phyloP scores from a whole-genome alignment of 306 rosid species.

The Lathyrus oleraceus region DNA sequence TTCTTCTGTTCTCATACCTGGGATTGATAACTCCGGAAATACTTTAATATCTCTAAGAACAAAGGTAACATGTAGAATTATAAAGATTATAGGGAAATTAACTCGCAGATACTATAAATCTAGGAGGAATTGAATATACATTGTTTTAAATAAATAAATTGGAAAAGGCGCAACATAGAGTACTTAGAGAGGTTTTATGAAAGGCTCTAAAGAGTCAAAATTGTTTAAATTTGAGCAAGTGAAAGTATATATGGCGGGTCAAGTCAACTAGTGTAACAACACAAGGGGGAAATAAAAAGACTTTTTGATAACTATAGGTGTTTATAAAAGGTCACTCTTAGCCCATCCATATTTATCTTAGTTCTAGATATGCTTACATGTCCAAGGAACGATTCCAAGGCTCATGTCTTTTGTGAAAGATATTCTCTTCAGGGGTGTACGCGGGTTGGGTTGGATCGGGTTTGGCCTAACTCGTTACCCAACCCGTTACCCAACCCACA shows the following conservation, averaged over 20 bases:
- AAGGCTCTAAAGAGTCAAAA: background rate
- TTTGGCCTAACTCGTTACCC: too few relatives aligned
- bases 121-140: background rate
- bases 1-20: too few relatives aligned
- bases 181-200: background rate
- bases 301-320: too few relatives aligned
- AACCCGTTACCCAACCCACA: too few relatives aligned
- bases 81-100: background rate
- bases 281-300: background rate
- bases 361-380: background rate
- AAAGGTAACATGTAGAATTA: background rate
- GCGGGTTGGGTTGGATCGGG: too few relatives aligned
- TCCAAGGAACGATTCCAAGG: background rate
- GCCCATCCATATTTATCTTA: background rate
- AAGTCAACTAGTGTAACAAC: background rate
- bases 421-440: too few relatives aligned
- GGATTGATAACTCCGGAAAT: too few relatives aligned
- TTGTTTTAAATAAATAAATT: background rate
- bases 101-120: background rate
- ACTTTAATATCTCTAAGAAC: background rate
- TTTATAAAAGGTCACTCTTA: background rate
- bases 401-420: background rate
- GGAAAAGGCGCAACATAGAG: conserved; percentile 1
- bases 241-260: background rate
- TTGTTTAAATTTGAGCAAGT: background rate